phyloP scores from a whole-genome alignment of 2,329 filamentous ascomycete species.

The Hypoxylon sp. region DNA sequence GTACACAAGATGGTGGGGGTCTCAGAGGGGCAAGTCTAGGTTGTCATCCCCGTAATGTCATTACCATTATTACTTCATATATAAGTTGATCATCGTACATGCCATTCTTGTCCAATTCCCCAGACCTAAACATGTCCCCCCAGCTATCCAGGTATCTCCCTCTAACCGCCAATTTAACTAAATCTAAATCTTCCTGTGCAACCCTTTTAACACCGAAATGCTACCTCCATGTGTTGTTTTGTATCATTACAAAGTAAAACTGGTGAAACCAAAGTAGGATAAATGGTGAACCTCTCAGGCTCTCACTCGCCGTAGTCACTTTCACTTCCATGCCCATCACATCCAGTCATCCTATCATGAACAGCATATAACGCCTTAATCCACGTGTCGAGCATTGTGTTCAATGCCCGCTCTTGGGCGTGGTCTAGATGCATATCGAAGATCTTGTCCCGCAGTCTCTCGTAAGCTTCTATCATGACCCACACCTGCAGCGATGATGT shows the following conservation, averaged over 20 bases:
- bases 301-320: conserved; percentile 55
- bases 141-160: background rate
- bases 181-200: conserved; percentile 20
- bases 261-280: background rate
- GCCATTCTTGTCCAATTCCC: background rate
- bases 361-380: conserved; percentile 64
- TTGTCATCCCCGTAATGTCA: conserved; percentile 19
- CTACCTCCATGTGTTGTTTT: background rate
- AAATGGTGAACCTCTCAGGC: background rate
- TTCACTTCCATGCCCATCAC: conserved; percentile 51
- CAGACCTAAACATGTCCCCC: background rate
- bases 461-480: conserved; percentile 73
- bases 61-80: conserved; percentile 28
- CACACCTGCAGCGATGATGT: conserved; percentile 66
- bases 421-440: conserved; percentile 51
- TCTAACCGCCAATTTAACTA: conserved; percentile 3
- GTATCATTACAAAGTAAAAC: conserved; percentile 31
- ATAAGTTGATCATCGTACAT: conserved; percentile 17
- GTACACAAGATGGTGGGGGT: conserved; percentile 10
- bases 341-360: conserved; percentile 59
- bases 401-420: conserved; percentile 54
- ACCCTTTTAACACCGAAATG: conserved; percentile 14
- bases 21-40: background rate
- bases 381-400: conserved; percentile 67
- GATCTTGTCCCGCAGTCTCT: conserved; percentile 66